A percentile compares a stretch with the other conserved stretches of the same genome.
Conservation (phyloP, 495 filamentous ascomycete species). For the Neurospora intermedia region DNA sequence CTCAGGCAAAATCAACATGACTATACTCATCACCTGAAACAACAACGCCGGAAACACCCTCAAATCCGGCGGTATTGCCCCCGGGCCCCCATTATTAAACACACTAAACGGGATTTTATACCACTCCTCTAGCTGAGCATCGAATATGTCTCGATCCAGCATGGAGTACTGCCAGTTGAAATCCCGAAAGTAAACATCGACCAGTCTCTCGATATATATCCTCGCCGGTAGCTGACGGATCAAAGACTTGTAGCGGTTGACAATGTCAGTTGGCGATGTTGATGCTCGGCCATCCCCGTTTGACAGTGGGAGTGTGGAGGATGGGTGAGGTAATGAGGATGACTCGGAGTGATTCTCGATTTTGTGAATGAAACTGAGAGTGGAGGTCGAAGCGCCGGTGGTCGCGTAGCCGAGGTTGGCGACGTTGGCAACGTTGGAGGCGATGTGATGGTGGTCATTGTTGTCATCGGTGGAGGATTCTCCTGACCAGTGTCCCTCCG, state of each 20-base stretch:
- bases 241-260: slow-evolving; percentile 27
- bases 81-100: slow-evolving; percentile 30
- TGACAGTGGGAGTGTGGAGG: no score
- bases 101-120: slow-evolving; percentile 33
- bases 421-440: slow-evolving; percentile 14
- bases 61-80: slow-evolving; percentile 31
- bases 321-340: no score
- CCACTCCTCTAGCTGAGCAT: slow-evolving; percentile 41
- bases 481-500: neutral
- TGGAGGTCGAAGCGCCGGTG: slow-evolving; percentile 33
- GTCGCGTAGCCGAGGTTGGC: slow-evolving; percentile 39
- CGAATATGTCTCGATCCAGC: slow-evolving; percentile 43
- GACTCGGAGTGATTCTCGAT: slow-evolving; percentile 22
- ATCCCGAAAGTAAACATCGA: slow-evolving; percentile 43
- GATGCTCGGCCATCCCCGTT: no score
- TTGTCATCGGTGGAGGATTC: neutral
- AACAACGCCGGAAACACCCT: slow-evolving; percentile 45
- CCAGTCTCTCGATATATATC: slow-evolving; percentile 41
- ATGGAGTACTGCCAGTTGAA: slow-evolving; percentile 51
- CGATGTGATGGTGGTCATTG: neutral
- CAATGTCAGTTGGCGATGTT: no score
- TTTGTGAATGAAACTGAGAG: slow-evolving; percentile 39
- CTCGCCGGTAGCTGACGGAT: slow-evolving; percentile 44
- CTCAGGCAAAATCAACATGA: slow-evolving; percentile 42
- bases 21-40: slow-evolving; percentile 44